Base-by-base conservation (phyloP, 108 stramenopile species). In the Skeletonema marinoi region DNA sequence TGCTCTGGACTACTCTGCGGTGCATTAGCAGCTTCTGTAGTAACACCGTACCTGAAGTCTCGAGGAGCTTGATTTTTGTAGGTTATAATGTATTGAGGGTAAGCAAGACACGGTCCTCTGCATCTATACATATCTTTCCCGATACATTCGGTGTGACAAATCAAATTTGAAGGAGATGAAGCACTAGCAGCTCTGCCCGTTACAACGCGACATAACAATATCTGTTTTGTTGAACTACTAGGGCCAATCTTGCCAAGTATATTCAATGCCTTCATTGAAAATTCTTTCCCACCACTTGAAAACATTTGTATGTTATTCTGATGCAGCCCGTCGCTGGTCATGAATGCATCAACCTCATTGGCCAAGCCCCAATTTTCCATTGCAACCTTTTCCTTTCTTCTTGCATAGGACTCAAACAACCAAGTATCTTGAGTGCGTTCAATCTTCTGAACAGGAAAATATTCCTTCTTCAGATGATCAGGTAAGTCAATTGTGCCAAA, bases 21-120 rank as follows among this genome's bases (percentile, higher is more conserved):
- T 19, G 11, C 35, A 42, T 65, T 16, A 30, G 58, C 7, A 32
- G 4, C 54, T 9, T 56, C 19, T 41, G 19, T 38, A 11, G 56
- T 21, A 9, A 32, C 38, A 19, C 38, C 38, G 14, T 39, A 38
- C 14, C 17, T 38, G n/a, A 33, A 65, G 39, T 32, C 33, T 6
- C 32, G 33, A 65, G 33, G 65, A 42, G 33, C 38, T 19, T 19
- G 14, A 60, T 44, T 36, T 73, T 29, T 42, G 64, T 83, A 83
- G 32, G 77, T 66, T 19, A 83, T 74, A 31, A 83, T 48, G 39
- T 83, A 83, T 41, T 83, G 70, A 33, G 82, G 82, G 66, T 73
- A 83, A 12, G 64, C 71, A 30, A 77, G 70, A 44, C 17, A 62
- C 8, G 82, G 16, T 17, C 66, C 75, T 10, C 48, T 72, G 60